Evolutionary conservation across 768 basidiomycete species (phyloP), one percentile per base, ranked within the genome.

Genomic region (Mycena vulgaris): DNA sequence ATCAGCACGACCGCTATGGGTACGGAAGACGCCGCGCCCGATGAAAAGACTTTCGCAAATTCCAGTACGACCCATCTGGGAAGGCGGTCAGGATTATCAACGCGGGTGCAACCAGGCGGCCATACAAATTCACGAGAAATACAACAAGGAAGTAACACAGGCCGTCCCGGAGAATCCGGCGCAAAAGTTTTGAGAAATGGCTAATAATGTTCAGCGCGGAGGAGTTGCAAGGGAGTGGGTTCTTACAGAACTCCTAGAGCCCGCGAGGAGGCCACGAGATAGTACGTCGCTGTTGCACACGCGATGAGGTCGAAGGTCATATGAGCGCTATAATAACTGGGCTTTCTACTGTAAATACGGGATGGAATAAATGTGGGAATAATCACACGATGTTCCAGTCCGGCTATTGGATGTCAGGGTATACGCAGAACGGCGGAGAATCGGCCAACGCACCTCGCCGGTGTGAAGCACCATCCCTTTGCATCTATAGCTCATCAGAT

Each of bases 361-460:
- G 16, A 42, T 17, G 55, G 27, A 28, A 19, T 3, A 42, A 31
- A 21, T 25, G n/a, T 16, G 52, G 42, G 11, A 0, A 56, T 16
- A 37, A 28, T 62, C 33, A 62, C 60, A 68, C 67, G 10, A 68
- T 68, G n/a, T 68, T 68, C 67, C 67, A 68, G 30, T 68, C 61
- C 47, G 61, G 60, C 67, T 68, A 17, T 30, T 27, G 53, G 37
- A 16, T 55, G 35, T 40, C 23, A 58, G 64, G 14, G 6, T 1
- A 52, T 49, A 27, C 30, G 11, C 33, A 51, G 14, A 40, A 42
- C 19, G 27, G 19, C 23, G 19, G n/a, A 33, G 8, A 5, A 47
- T 28, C 4, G 0, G 30, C 19, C 30, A 21, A 56, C 60, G 11
- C 25, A 57, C 67, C 60, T 68, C 67, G 52, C 30, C 30, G 27